phyloP scores from a whole-genome alignment of 169 alveolate species.

The Perkinsus chesapeaki region DNA sequence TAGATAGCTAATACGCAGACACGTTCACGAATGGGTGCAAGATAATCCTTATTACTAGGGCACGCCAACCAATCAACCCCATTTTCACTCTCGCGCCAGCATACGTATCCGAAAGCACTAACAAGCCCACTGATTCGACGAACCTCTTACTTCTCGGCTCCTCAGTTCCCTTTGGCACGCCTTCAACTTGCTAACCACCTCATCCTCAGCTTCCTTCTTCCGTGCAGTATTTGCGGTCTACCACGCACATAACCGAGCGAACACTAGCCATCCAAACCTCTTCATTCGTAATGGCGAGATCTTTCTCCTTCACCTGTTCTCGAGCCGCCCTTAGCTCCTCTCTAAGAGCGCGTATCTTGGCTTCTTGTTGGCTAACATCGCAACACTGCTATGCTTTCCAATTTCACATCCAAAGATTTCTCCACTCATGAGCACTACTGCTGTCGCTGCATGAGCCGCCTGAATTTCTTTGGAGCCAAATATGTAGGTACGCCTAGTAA shows the following conservation, averaged over 20 bases:
- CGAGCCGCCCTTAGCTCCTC: neutral
- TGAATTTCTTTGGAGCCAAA: too few species aligned
- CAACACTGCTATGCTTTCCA: neutral
- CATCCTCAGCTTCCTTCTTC: neutral
- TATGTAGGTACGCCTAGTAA: too few species aligned
- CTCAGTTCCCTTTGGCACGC: neutral
- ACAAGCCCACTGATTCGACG: too few species aligned
- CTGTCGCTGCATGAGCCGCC: too few species aligned
- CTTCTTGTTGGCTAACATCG: neutral
- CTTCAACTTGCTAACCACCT: neutral
- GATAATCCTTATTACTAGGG: too few species aligned
- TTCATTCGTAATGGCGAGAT: neutral
- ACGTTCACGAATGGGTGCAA: too few species aligned
- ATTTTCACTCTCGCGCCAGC: too few species aligned
- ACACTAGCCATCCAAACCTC: neutral
- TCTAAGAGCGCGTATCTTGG: neutral
- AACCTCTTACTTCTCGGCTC: neutral
- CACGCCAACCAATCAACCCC: too few species aligned
- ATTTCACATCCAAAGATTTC: neutral
- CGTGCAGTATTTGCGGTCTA: neutral
- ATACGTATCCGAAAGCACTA: too few species aligned
- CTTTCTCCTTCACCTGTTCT: neutral
- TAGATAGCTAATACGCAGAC: too few species aligned
- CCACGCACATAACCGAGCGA: neutral
- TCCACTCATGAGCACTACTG: too few species aligned